Evolutionary conservation across 345 rosid genomes (phyloP).

Genomic region (Balakata baccata): DNA sequence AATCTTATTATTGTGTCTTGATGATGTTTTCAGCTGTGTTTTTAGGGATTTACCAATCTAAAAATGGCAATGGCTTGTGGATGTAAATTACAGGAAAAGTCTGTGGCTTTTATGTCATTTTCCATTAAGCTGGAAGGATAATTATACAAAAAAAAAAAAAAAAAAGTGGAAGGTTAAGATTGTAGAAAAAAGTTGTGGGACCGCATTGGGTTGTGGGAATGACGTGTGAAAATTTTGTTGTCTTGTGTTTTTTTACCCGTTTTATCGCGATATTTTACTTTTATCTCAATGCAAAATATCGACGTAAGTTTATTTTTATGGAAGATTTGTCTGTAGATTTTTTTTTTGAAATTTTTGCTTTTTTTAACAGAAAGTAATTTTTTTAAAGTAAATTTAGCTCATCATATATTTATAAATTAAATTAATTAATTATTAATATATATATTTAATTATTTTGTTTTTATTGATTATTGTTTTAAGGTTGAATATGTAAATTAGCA

Average conservation of each 20-base stretch:
- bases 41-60: neutral
- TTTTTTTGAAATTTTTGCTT: neutral
- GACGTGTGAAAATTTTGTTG: slow-evolving; percentile 15
- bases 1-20: slow-evolving; percentile 23
- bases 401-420: no score
- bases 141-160: no score
- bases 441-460: no score
- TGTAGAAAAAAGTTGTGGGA: slow-evolving; percentile 15
- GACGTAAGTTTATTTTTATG: slow-evolving; percentile 12
- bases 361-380: no score
- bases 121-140: slow-evolving; percentile 17
- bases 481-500: no score
- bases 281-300: slow-evolving; percentile 3
- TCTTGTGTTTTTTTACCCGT: neutral
- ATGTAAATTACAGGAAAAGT: slow-evolving; percentile 23
- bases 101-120: neutral
- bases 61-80: slow-evolving; percentile 23
- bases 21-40: neutral
- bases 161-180: slow-evolving; percentile 15
- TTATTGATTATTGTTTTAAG: no score
- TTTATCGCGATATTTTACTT: slow-evolving; percentile 17
- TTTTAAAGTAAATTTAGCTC: no score
- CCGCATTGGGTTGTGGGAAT: slow-evolving; percentile 3
- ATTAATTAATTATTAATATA: no score
- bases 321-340: no score